Evolutionary conservation across 2,329 filamentous ascomycete species (phyloP).

Genomic region (Clarireedia monteithiana): DNA sequence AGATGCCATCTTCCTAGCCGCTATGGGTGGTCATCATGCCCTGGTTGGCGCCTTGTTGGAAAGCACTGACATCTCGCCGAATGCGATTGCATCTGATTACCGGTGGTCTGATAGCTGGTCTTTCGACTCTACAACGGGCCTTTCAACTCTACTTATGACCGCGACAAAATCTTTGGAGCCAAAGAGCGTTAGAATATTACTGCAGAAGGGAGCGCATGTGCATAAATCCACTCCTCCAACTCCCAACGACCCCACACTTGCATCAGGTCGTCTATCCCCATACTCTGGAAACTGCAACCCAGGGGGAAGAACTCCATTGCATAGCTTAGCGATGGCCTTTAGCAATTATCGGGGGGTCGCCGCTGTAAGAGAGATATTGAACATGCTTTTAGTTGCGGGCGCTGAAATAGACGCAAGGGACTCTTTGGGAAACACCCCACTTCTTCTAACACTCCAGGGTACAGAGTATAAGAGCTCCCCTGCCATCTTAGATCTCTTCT

Average conservation of each 20-base stretch:
- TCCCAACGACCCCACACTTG: not conserved
- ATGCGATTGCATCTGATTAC: not conserved
- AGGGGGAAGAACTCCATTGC: not conserved
- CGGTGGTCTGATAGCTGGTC: accelerated
- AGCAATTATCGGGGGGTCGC: too few relatives aligned
- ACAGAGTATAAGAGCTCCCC: not conserved
- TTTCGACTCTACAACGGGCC: too few relatives aligned
- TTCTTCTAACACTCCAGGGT: conserved; percentile 10
- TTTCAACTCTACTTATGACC: not conserved
- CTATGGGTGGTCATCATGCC: not conserved
- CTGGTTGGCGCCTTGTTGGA: not conserved
- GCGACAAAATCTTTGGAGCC: not conserved
- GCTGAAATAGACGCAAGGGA: conserved; percentile 22
- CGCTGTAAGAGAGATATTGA: not conserved
- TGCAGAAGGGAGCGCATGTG: not conserved
- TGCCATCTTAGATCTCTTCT: not conserved
- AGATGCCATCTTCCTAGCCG: not conserved
- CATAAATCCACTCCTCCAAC: too few relatives aligned
- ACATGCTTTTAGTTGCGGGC: conserved; percentile 17
- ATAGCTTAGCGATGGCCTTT: not conserved
- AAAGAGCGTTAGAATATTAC: not conserved
- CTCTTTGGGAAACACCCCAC: conserved; percentile 9
- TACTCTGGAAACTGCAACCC: too few relatives aligned
- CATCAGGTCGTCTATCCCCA: too few relatives aligned
- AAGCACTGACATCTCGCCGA: not conserved